Conservation (phyloP, 441 rosid genomes). For the Bocquillonia castaneifolia region DNA sequence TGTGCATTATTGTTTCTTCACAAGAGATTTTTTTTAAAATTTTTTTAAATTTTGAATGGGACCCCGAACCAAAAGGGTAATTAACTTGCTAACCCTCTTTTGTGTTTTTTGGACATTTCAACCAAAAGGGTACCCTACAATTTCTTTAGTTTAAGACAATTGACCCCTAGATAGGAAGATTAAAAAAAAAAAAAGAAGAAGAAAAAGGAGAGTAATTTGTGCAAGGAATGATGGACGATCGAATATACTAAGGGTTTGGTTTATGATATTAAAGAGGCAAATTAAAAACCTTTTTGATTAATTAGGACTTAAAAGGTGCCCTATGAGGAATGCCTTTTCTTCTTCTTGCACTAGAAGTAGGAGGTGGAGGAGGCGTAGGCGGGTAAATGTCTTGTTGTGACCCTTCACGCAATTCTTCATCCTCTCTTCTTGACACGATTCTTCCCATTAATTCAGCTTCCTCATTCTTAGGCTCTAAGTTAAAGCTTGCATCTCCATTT, state of each 20-base stretch:
- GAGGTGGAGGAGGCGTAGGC: slow-evolving; percentile 39
- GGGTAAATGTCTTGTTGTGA: slow-evolving; percentile 40
- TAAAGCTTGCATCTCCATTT: slow-evolving; percentile 48
- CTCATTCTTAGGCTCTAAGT: slow-evolving; percentile 43
- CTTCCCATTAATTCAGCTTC: slow-evolving; percentile 32
- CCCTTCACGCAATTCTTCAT: slow-evolving; percentile 46
- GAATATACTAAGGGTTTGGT: not conserved
- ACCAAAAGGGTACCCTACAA: slow-evolving; percentile 29
- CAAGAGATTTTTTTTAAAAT: too few relatives aligned
- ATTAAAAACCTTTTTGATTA: not conserved
- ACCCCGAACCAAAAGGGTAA: slow-evolving; percentile 30
- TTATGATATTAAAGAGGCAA: not conserved
- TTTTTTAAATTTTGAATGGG: slow-evolving; percentile 31
- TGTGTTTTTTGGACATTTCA: slow-evolving; percentile 17
- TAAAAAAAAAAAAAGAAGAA: not conserved
- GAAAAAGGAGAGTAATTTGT: slow-evolving; percentile 10
- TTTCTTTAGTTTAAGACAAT: slow-evolving; percentile 24
- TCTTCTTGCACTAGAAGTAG: slow-evolving; percentile 41
- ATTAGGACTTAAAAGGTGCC: slow-evolving; percentile 51
- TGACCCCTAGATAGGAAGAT: slow-evolving; percentile 3
- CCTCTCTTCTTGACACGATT: slow-evolving; percentile 30
- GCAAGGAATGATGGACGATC: slow-evolving; percentile 23
- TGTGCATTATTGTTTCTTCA: slow-evolving; percentile 41
- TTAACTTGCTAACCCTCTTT: slow-evolving; percentile 20
- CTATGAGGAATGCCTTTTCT: slow-evolving; percentile 68